Conservation (phyloP, 768 basidiomycete genomes). For the Boletus rubescentipes region DNA sequence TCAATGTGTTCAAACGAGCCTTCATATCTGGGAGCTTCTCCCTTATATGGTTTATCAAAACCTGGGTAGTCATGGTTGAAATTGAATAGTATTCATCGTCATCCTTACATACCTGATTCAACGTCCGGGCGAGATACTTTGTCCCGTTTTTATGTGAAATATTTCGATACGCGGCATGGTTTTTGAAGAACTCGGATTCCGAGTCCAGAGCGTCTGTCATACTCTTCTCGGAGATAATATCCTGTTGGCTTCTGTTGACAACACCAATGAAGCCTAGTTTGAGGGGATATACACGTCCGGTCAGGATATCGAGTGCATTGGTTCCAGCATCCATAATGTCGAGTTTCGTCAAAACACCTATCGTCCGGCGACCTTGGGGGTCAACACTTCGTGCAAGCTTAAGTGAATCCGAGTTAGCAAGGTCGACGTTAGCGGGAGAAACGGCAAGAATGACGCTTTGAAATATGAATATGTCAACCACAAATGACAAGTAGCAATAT, state of each 20-base stretch:
- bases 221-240: slow-evolving; percentile 85
- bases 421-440: slow-evolving; percentile 96
- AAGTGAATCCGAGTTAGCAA: slow-evolving; percentile 97
- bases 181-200: slow-evolving; percentile 89
- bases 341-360: slow-evolving; percentile 95
- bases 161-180: slow-evolving; percentile 89
- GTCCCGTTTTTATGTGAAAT: slow-evolving; percentile 99
- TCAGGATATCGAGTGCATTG: slow-evolving; percentile 93
- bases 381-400: slow-evolving; percentile 96
- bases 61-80: slow-evolving; percentile 52
- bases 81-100: not conserved
- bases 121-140: slow-evolving; percentile 85
- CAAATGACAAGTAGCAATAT: not conserved
- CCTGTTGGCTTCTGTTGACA: slow-evolving; percentile 96
- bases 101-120: slow-evolving; percentile 73
- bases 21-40: slow-evolving; percentile 99
- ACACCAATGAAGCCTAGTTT: slow-evolving; percentile 98
- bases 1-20: slow-evolving; percentile 92
- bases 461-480: slow-evolving; percentile 8
- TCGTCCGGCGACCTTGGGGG: slow-evolving; percentile 93
- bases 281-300: slow-evolving; percentile 95
- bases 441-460: slow-evolving; percentile 92
- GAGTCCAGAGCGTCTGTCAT: slow-evolving; percentile 82
- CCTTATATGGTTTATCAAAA: slow-evolving; percentile 94
- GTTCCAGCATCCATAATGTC: slow-evolving; percentile 99